Conservation (phyloP, 2,329 filamentous ascomycete species). For the Chalara sp. region DNA sequence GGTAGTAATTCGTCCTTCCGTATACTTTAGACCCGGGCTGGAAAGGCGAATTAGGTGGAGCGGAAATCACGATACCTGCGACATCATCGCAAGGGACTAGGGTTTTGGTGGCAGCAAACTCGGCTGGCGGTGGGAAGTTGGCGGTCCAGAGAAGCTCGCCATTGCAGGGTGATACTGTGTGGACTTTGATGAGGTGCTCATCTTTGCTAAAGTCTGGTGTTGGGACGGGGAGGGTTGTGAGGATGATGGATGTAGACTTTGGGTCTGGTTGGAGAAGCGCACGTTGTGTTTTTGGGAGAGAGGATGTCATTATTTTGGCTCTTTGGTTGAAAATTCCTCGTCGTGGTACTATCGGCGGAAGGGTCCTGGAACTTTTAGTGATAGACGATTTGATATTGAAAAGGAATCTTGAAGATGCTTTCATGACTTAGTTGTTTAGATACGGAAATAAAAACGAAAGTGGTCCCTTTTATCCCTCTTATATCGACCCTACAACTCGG, state of each 20-base stretch:
- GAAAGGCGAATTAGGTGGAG: constrained; percentile 31
- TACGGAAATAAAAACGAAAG: no score
- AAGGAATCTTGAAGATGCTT: no score
- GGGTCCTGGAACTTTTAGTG: no score
- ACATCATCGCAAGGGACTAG: constrained; percentile 36
- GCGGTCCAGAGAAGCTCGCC: constrained; percentile 38
- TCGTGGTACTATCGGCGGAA: no score
- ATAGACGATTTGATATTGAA: no score
- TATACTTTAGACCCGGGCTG: constrained; percentile 32
- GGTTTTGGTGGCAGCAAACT: constrained; percentile 10
- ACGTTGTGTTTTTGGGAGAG: neutral
- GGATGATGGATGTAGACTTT: neutral
- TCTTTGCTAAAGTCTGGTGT: neutral
- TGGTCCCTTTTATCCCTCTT: no score
- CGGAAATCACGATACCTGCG: constrained; percentile 31
- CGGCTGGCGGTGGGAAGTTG: constrained; percentile 19
- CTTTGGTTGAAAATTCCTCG: no score
- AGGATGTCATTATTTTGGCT: neutral
- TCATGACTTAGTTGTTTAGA: no score
- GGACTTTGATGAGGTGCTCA: constrained; percentile 1
- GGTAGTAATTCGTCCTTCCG: constrained; percentile 28
- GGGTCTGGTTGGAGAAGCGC: constrained; percentile 3
- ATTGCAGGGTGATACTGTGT: constrained; percentile 8
- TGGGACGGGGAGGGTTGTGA: neutral
- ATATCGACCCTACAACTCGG: no score